Evolutionary conservation across 345 rosid species (phyloP).

Genomic region (Anacardium occidentale): DNA sequence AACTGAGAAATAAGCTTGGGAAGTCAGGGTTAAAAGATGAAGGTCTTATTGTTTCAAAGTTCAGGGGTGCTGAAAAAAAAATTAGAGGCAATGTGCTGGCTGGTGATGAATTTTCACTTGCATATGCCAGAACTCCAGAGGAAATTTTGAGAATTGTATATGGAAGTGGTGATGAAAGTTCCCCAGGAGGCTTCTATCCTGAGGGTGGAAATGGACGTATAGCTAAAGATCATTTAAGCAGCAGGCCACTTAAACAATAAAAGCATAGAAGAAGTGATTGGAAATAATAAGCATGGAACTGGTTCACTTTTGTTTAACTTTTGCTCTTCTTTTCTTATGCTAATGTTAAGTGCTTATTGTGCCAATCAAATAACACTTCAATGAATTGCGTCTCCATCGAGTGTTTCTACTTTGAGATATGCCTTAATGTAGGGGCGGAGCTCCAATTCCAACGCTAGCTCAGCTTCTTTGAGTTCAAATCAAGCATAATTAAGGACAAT

Average conservation of each 20-base stretch:
- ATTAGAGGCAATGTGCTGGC: conserved; percentile 41
- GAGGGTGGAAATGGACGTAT: conserved; percentile 40
- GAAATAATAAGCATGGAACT: neutral
- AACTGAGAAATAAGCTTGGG: conserved; percentile 35
- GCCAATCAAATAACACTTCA: neutral
- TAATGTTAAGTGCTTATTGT: neutral
- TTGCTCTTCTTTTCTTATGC: neutral
- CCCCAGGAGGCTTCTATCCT: conserved; percentile 39
- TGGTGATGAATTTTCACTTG: conserved; percentile 31
- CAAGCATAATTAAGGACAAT: no score
- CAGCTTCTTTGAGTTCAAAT: no score
- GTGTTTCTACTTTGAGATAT: no score
- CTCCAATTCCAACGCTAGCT: no score
- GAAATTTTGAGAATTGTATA: conserved; percentile 38
- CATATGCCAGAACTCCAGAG: conserved; percentile 30
- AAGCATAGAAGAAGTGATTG: neutral
- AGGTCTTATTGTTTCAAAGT: conserved; percentile 33
- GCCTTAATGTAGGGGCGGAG: no score
- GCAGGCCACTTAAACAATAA: neutral
- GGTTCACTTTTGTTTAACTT: neutral
- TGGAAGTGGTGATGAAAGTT: conserved; percentile 32
- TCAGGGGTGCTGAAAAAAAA: conserved; percentile 32
- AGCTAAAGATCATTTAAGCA: conserved; percentile 20
- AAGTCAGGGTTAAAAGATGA: conserved; percentile 35
- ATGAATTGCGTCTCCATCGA: no score